These are phyloP conservation scores for Xylariaceae sp. DNA, from an alignment of 2,329 filamentous ascomycete genomes.

Conservation along the genomic window DNA sequence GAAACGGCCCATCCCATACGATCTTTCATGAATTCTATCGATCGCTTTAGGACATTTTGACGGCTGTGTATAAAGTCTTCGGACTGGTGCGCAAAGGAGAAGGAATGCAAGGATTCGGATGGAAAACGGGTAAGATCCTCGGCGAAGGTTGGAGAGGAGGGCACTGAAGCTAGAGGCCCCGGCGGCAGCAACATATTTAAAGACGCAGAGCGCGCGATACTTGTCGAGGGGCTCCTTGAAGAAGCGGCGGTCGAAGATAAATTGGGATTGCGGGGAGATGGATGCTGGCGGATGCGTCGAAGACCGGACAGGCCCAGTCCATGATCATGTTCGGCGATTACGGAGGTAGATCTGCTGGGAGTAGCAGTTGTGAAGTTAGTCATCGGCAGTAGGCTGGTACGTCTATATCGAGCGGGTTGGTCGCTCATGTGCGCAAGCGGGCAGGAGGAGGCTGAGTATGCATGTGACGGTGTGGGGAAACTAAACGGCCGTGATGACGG, in stretches of 20 bases:
- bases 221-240: conserved; percentile 64
- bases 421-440: conserved; percentile 12
- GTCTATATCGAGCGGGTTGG: conserved; percentile 6
- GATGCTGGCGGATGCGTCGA: conserved; percentile 90
- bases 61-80: conserved; percentile 90
- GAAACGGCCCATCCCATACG: conserved; percentile 79
- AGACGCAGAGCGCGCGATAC: conserved; percentile 71
- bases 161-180: conserved; percentile 63
- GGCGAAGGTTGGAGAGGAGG: conserved; percentile 75
- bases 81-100: conserved; percentile 95
- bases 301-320: conserved; percentile 84
- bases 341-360: conserved; percentile 67
- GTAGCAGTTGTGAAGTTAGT: conserved; percentile 35
- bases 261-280: conserved; percentile 68
- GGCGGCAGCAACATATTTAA: conserved; percentile 70
- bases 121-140: conserved; percentile 94
- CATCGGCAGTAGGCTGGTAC: conserved; percentile 29
- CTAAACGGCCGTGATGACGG: neutral
- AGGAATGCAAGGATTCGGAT: conserved; percentile 94
- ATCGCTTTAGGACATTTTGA: conserved; percentile 90
- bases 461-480: conserved; percentile 16
- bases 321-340: conserved; percentile 86
- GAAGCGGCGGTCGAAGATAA: conserved; percentile 68
- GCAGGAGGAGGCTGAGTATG: conserved; percentile 17
- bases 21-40: conserved; percentile 96